These are phyloP conservation scores for Stephania yunnanensis DNA, from an alignment of 164 flowering plant genomes.

Conservation along the genomic window DNA sequence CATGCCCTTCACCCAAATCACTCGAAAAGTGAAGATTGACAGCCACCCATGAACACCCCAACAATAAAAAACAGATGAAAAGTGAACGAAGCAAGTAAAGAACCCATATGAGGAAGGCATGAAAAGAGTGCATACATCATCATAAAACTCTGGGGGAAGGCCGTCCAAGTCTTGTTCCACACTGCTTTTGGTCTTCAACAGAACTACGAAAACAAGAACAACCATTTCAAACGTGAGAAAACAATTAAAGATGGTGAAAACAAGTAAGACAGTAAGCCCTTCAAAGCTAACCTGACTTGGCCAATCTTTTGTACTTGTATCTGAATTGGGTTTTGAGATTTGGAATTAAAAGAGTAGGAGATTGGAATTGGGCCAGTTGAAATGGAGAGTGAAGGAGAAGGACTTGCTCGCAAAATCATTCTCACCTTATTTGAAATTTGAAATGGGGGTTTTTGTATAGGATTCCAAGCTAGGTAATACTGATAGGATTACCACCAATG, in stretches of 20 bases:
- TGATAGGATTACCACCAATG: too few relatives aligned
- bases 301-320: conserved; percentile 11
- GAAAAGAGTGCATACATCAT: conserved; percentile 41
- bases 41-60: neutral
- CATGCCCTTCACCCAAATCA: neutral
- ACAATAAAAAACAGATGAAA: neutral
- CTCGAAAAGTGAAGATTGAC: neutral
- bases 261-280: neutral
- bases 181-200: conserved; percentile 31
- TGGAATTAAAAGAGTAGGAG: neutral
- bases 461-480: neutral
- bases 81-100: neutral
- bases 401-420: conserved; percentile 25
- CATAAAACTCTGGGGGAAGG: conserved; percentile 65
- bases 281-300: conserved; percentile 22
- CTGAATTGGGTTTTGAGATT: neutral
- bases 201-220: conserved; percentile 20
- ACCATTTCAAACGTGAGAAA: neutral
- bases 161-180: conserved; percentile 48
- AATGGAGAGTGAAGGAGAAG: conserved; percentile 14
- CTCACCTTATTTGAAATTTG: conserved; percentile 31
- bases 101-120: neutral
- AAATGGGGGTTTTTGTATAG: neutral
- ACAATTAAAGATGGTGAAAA: neutral
- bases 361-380: neutral